phyloP scores from a whole-genome alignment of 78 protist genomes.

The Dictyostelium citrinum region DNA sequence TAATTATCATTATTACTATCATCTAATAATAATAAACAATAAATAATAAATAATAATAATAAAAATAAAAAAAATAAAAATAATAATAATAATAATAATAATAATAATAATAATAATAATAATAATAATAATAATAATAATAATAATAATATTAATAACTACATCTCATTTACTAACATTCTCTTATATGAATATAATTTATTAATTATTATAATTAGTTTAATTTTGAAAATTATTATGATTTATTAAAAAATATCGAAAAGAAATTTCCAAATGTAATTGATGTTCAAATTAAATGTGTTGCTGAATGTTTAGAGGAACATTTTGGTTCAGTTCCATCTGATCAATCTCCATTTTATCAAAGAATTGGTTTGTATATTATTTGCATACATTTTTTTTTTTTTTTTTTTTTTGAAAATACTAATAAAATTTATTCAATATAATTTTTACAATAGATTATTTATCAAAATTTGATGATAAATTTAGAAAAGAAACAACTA shows the following conservation, averaged over 20 bases:
- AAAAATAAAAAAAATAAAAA: no score
- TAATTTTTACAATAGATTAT: neutral
- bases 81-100: no score
- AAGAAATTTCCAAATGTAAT: slow-evolving; percentile 12
- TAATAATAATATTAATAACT: neutral
- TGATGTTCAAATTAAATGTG: slow-evolving; percentile 46
- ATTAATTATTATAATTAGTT: slow-evolving; percentile 10
- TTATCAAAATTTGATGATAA: slow-evolving; percentile 12
- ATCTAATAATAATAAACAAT: no score
- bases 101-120: neutral
- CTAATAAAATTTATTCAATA: neutral
- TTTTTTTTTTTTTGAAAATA: neutral
- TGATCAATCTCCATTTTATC: neutral
- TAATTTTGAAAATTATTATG: slow-evolving; percentile 21
- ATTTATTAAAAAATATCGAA: slow-evolving; percentile 14
- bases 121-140: neutral
- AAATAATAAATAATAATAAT: no score
- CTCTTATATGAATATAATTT: neutral
- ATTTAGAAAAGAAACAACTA: slow-evolving; percentile 39
- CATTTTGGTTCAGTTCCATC: slow-evolving; percentile 30
- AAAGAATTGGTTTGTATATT: slow-evolving; percentile 8
- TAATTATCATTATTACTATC: neutral
- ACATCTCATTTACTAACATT: neutral
- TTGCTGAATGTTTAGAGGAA: slow-evolving; percentile 48
- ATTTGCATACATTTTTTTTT: no score